A percentile compares a stretch with the other conserved stretches of the same genome.
Evolutionary conservation across 2,329 filamentous ascomycete genomes (phyloP).

Genomic region (Metarhizium humberi): DNA sequence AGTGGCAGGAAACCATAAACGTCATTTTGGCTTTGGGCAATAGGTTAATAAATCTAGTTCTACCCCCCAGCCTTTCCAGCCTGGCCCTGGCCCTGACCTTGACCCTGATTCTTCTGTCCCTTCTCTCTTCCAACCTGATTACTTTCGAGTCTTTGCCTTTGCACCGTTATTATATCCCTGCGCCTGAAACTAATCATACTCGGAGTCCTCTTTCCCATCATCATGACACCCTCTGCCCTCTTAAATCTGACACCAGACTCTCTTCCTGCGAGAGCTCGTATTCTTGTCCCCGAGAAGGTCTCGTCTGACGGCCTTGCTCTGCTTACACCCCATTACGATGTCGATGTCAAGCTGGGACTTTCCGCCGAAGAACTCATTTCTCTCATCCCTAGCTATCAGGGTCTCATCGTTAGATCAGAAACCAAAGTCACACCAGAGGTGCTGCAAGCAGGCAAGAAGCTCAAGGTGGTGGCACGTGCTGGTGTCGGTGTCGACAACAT

Average conservation of each 20-base stretch:
- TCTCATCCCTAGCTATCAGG: slow-evolving; percentile 65
- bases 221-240: slow-evolving; percentile 19
- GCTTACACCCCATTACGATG: slow-evolving; percentile 56
- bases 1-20: neutral
- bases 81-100: neutral
- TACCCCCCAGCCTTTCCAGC: neutral
- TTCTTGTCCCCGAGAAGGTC: slow-evolving; percentile 73
- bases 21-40: neutral
- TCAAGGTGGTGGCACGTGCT: slow-evolving; percentile 71
- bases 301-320: slow-evolving; percentile 69
- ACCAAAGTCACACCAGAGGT: slow-evolving; percentile 68
- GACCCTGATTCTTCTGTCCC: neutral
- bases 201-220: neutral
- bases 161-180: too few species aligned
- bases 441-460: slow-evolving; percentile 53
- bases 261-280: slow-evolving; percentile 24
- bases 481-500: slow-evolving; percentile 82
- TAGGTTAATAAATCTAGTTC: neutral
- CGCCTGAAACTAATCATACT: too few species aligned
- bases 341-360: slow-evolving; percentile 58
- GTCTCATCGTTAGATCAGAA: slow-evolving; percentile 71
- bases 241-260: slow-evolving; percentile 1
- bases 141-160: neutral
- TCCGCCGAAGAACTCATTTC: slow-evolving; percentile 51
- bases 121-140: neutral